phyloP scores from a whole-genome alignment of 176 grass and related monocot species.

The Elaeis guineensis region DNA sequence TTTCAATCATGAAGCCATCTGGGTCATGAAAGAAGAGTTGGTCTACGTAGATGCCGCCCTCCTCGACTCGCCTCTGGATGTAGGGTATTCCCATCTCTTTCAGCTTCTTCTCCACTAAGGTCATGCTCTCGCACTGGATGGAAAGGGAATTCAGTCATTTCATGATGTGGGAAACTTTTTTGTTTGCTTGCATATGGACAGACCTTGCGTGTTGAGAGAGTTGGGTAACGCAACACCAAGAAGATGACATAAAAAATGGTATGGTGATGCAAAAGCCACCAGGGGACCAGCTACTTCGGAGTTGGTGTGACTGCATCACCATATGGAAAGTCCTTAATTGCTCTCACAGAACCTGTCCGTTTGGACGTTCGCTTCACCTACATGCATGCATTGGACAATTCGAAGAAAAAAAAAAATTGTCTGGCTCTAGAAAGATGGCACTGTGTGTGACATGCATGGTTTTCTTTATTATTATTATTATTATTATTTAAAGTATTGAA shows the following conservation, averaged over 20 bases:
- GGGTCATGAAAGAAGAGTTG: constrained; percentile 97
- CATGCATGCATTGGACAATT: no score
- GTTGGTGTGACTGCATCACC: no score
- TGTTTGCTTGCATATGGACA: no score
- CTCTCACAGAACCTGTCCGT: no score
- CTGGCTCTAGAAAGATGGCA: no score
- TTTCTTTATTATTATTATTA: no score
- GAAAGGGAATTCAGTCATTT: background rate
- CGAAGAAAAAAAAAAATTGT: no score
- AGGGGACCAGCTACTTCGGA: no score
- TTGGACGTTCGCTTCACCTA: no score
- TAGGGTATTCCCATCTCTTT: constrained; percentile 46
- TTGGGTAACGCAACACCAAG: background rate
- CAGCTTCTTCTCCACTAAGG: constrained; percentile 51
- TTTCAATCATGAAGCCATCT: constrained; percentile 92
- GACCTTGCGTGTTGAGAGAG: background rate
- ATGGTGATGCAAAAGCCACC: background rate
- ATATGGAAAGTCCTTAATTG: no score
- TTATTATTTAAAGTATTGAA: no score
- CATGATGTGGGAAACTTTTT: background rate
- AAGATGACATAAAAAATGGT: background rate
- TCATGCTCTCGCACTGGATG: constrained; percentile 67
- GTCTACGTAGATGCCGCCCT: constrained; percentile 59
- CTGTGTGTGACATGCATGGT: no score
- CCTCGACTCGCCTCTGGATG: constrained; percentile 44